Base-by-base conservation (phyloP, 495 filamentous ascomycete species). In the Margaritispora aquatica region DNA sequence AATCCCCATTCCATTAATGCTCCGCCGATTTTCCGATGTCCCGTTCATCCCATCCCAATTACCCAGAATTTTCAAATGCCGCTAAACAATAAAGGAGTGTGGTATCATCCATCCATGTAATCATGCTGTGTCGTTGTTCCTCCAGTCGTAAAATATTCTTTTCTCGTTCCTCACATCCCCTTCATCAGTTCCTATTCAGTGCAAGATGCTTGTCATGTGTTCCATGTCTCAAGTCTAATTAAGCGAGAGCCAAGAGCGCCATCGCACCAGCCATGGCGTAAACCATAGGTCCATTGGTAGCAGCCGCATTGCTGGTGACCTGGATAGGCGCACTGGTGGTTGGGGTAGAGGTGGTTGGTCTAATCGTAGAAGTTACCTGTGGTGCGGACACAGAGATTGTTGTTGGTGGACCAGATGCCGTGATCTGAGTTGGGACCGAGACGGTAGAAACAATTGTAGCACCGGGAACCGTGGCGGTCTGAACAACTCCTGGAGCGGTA, bases 211-310 rank as follows among this genome's bases (percentile, higher is more conserved):
- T n/a, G n/a, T n/a, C n/a, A n/a, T 34, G 29, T 5, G 5, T 5
- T 34, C 13, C 29, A 34, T 34, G 13, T 15, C 38, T 2, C 7
- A 44, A 17, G 7, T 44, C 4, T n/a, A n/a, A 15, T 55, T 59
- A 65, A 38, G 57, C 64, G 19, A 66, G 41, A 36, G 57, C 64
- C 17, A 63, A 38, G 21, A 66, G 20, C 17, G 60, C 64, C 60
- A 63, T 55, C 2, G 57, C 60, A 29, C 64, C 64, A 24, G 64
- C 64, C 21, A 66, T 10, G 19, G 54, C 60, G n/a, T 50, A 55
- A 8, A 61, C 64, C 21, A 54, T 29, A 4, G 64, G 64, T 22
- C 34, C 34, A 20, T 62, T 62, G 1, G 51, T 62, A 3, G 51
- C 55, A 19, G 63, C 59, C 19, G 51, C 55, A n/a, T 41, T 51